Evolutionary conservation across 1,139 yeast species (phyloP), one percentile per base, ranked within the genome.

Genomic region (Suhomyces anneliseae): DNA sequence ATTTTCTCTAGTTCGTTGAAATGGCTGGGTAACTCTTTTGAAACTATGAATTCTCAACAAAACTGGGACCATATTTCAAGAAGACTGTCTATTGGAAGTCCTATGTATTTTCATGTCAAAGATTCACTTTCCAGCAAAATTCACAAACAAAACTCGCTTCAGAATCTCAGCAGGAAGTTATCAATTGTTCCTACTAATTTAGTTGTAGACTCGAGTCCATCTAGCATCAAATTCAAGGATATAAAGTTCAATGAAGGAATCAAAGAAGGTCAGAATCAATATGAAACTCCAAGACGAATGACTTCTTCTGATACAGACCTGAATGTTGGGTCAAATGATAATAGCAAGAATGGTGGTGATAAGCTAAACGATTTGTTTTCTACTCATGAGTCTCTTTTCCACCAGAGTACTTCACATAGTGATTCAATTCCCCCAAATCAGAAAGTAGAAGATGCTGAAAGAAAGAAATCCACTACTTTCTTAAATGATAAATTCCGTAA

Each of bases 301-400:
- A 9, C 32, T 29, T 29, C 32, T 6, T 29, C 32, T 29, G 32
- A 29, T 29, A 29, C 32, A 29, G 32, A 29, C 7, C 32, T 29
- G 32, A 29, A 29, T 29, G n/a, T 29, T 4, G 32, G 32, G 11
- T 5, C 32, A 29, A 9, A 9, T 29, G 32, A 29, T 29, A 9
- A 6, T 29, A 6, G 32, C n/a, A 29, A 29, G 7, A 29, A 29
- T 11, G 32, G 32, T 19, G 24, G 24, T 9, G 32, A 29, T 11
- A 29, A 29, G 6, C 42, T 67, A 7, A 44, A 52, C 2, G 72
- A 69, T 9, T 54, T 74, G 27, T 65, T 70, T 40, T 39, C 58
- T 0, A 62, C 65, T 1, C 79, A 74, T 52, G 78, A 73, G 44
- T 62, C 64, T 44, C 57, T 74, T 10, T 72, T 53, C 47, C 53